phyloP scores from a whole-genome alignment of 2,329 filamentous ascomycete genomes.

The Plectosphaerella plurivora region DNA sequence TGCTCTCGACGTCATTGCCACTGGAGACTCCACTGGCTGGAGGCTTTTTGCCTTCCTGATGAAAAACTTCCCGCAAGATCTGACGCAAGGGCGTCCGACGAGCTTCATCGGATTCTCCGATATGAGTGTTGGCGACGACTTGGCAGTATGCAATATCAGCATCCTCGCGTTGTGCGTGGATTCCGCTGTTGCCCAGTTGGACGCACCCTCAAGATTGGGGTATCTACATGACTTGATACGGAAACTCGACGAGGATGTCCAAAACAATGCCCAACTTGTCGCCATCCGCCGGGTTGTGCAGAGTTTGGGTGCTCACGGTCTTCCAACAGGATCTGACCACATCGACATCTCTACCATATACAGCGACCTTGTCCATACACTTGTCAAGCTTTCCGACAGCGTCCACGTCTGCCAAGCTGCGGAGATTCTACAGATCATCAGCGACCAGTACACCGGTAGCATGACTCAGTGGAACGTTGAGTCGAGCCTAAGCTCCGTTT shows the following conservation, averaged over 20 bases:
- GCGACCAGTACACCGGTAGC: conserved; percentile 43
- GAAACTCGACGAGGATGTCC: conserved; percentile 9
- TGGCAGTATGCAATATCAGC: no score
- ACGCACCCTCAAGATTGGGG: conserved; percentile 11
- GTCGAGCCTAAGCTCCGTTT: conserved; percentile 41
- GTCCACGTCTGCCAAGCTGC: conserved; percentile 32
- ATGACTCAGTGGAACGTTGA: conserved; percentile 59
- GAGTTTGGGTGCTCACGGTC: conserved; percentile 16
- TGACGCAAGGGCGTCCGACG: conserved; percentile 26
- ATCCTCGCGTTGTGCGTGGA: conserved; percentile 25
- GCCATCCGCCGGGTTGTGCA: conserved; percentile 37
- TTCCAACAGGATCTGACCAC: conserved; percentile 12
- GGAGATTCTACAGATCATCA: conserved; percentile 36
- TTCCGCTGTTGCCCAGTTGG: conserved; percentile 25
- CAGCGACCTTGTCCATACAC: conserved; percentile 29
- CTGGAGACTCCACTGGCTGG: conserved; percentile 37
- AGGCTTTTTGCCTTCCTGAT: conserved; percentile 39
- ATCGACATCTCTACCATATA: conserved; percentile 37
- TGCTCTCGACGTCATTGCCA: conserved; percentile 19
- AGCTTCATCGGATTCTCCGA: conserved; percentile 17
- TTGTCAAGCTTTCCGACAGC: conserved; percentile 21
- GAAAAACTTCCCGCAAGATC: conserved; percentile 25
- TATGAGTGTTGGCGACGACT: neutral
- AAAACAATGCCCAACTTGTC: conserved; percentile 22
- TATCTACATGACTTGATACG: conserved; percentile 21